Conservation (phyloP, 129 eudicot species). For the Helichrysum umbraculigerum region DNA sequence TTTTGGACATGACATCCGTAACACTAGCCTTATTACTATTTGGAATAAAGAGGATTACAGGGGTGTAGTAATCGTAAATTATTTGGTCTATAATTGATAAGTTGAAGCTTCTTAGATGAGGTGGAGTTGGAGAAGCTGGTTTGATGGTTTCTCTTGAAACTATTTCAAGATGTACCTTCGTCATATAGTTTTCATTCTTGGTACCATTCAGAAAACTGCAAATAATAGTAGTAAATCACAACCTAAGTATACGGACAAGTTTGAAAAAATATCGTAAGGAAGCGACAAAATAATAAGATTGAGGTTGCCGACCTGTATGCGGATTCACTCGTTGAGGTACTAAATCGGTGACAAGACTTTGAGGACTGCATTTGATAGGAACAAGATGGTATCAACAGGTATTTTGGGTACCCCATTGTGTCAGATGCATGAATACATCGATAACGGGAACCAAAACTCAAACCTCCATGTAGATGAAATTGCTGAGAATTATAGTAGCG, state of each 20-base stretch:
- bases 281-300: not conserved
- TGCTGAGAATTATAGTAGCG: not conserved
- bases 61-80: not conserved
- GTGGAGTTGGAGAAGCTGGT: conserved; percentile 34
- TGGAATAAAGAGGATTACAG: not conserved
- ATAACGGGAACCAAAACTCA: not conserved
- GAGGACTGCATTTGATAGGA: not conserved
- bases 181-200: not conserved
- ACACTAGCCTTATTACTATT: not conserved
- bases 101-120: conserved; percentile 15
- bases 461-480: not conserved
- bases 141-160: conserved; percentile 23
- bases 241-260: not conserved
- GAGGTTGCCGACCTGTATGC: not conserved
- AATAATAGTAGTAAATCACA: not conserved
- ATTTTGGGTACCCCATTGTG: not conserved
- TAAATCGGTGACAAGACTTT: not conserved
- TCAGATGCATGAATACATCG: not conserved
- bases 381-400: not conserved
- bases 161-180: conserved; percentile 20
- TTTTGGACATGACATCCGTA: not conserved
- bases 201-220: not conserved
- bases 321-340: not conserved
- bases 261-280: not conserved
- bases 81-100: conserved; percentile 30